phyloP scores from a whole-genome alignment of 352 stramenopile genomes.

The Phytophthora cactorum region DNA sequence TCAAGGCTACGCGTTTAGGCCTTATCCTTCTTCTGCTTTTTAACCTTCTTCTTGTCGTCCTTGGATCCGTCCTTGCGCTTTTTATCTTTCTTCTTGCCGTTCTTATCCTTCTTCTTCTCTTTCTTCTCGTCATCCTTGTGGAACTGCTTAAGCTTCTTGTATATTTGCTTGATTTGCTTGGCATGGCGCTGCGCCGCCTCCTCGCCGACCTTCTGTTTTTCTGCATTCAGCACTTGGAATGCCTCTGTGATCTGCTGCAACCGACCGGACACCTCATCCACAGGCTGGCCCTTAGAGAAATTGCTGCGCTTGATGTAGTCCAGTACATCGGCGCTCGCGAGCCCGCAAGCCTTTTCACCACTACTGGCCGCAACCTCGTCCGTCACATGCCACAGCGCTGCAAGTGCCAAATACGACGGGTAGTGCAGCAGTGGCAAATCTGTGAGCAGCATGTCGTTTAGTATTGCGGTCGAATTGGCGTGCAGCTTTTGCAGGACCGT shows the following conservation, averaged over 20 bases:
- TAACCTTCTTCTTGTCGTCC: slow-evolving; percentile 57
- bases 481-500: slow-evolving; percentile 82
- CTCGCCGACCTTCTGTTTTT: slow-evolving; percentile 45
- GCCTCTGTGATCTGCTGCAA: slow-evolving; percentile 45
- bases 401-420: slow-evolving; percentile 75
- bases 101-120: slow-evolving; percentile 73
- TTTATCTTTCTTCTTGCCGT: slow-evolving; percentile 73
- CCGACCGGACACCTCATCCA: slow-evolving; percentile 41
- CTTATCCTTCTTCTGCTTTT: slow-evolving; percentile 65
- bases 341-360: slow-evolving; percentile 36
- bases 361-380: slow-evolving; percentile 52
- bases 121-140: slow-evolving; percentile 66
- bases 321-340: slow-evolving; percentile 49
- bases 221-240: slow-evolving; percentile 43
- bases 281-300: slow-evolving; percentile 61
- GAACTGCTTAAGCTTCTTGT: slow-evolving; percentile 91
- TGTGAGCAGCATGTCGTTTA: slow-evolving; percentile 84
- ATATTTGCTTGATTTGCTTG: slow-evolving; percentile 83
- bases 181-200: slow-evolving; percentile 41
- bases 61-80: slow-evolving; percentile 75
- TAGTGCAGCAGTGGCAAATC: slow-evolving; percentile 71
- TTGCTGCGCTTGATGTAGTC: slow-evolving; percentile 78
- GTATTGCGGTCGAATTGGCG: slow-evolving; percentile 65
- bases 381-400: slow-evolving; percentile 59
- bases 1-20: slow-evolving; percentile 11